Percentiles rank a stretch among this genome's conserved stretches.
Evolutionary conservation across 1,284 basidiomycete genomes (phyloP).

Genomic region (Pisolithus thermaeus): DNA sequence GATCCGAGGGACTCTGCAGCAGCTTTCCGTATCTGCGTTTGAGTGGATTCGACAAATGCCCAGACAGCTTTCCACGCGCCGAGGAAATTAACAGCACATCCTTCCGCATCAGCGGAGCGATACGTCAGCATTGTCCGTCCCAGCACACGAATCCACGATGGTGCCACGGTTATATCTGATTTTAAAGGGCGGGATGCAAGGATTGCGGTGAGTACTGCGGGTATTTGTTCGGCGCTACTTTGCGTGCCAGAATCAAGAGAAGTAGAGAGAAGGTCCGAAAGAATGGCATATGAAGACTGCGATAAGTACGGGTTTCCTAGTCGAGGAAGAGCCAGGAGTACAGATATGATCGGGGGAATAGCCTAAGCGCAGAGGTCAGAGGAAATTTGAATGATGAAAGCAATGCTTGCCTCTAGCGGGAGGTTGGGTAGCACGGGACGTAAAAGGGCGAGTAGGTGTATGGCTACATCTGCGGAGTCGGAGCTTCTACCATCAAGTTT

Average conservation of each 20-base stretch:
- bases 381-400: conserved; percentile 7
- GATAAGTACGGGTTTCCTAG: conserved; percentile 83
- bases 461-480: conserved; percentile 66
- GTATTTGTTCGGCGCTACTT: conserved; percentile 52
- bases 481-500: conserved; percentile 53
- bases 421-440: conserved; percentile 60
- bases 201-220: conserved; percentile 68
- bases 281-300: conserved; percentile 73
- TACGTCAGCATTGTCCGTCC: conserved; percentile 66
- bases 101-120: conserved; percentile 41
- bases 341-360: conserved; percentile 60
- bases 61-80: conserved; percentile 77
- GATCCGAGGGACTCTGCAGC: conserved; percentile 59
- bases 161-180: conserved; percentile 52
- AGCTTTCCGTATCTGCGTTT: conserved; percentile 52
- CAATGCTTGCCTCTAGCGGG: conserved; percentile 51
- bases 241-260: conserved; percentile 33
- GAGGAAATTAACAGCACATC: conserved; percentile 48
- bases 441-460: conserved; percentile 76
- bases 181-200: conserved; percentile 70
- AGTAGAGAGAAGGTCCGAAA: conserved; percentile 68
- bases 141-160: conserved; percentile 72
- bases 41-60: conserved; percentile 64
- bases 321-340: conserved; percentile 74
- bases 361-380: conserved; percentile 40